A percentile compares a stretch with the other conserved stretches of the same genome.
phyloP scores from a whole-genome alignment of 805 yeast species.

The Spathaspora sp. region DNA sequence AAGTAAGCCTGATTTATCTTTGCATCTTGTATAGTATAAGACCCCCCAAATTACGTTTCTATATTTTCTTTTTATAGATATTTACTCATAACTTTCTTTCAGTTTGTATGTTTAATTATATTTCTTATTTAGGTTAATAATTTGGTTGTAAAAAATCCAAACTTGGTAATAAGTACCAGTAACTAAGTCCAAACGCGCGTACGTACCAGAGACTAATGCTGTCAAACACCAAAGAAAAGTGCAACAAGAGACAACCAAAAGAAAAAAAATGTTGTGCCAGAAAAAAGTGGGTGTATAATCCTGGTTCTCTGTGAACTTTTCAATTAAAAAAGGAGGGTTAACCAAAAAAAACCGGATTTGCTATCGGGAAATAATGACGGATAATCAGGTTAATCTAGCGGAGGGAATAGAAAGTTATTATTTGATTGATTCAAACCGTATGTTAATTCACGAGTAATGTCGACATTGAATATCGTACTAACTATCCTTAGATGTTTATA shows the following conservation, averaged over 20 bases:
- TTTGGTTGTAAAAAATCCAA: not conserved
- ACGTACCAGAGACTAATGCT: no score
- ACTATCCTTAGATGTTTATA: conserved; percentile 4
- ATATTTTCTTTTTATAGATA: not conserved
- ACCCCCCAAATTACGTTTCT: not conserved
- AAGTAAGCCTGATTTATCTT: conserved; percentile 15
- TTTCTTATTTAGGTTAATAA: not conserved
- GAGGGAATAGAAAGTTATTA: conserved; percentile 13
- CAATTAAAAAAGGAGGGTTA: not conserved
- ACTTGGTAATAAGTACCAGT: no score
- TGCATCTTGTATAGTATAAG: not conserved
- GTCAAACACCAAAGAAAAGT: not conserved
- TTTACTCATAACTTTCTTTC: not conserved
- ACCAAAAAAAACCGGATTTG: not conserved
- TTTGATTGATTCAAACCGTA: conserved; percentile 17
- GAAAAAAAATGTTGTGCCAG: not conserved
- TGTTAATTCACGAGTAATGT: conserved; percentile 7
- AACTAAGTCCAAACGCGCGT: not conserved
- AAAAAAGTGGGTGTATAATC: not conserved
- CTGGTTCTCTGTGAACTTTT: not conserved
- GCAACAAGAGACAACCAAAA: not conserved
- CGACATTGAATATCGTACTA: not conserved
- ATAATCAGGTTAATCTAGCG: not conserved
- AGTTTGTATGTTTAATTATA: not conserved
- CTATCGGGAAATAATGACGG: not conserved